Conservation (phyloP, 352 stramenopile genomes). For the Thalassiosira exigua region DNA sequence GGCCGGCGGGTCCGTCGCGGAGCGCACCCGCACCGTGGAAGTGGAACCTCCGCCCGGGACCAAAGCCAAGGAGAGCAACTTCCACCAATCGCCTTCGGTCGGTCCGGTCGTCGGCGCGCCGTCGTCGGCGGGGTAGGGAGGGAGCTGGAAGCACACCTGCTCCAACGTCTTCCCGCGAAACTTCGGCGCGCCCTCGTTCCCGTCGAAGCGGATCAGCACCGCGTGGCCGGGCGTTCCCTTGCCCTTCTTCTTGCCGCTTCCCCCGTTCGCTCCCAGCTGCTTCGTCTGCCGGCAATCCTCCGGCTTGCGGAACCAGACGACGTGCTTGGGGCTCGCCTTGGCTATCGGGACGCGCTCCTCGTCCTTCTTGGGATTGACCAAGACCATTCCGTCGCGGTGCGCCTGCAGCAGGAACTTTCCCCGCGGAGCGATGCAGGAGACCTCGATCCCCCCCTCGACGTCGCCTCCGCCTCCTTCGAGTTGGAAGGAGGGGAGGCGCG, state of each 20-base stretch:
- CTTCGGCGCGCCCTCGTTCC: conserved; percentile 4
- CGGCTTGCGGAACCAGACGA: conserved; percentile 72
- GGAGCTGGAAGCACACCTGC: conserved; percentile 72
- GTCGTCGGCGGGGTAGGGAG: conserved; percentile 28
- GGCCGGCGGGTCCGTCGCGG: conserved; percentile 15
- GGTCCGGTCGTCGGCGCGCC: conserved; percentile 9
- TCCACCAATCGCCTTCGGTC: conserved; percentile 39
- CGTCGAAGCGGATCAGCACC: conserved; percentile 59
- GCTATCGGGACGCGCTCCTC: conserved; percentile 46
- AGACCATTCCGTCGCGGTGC: conserved; percentile 33
- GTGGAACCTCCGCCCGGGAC: neutral
- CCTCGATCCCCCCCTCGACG: conserved; percentile 12
- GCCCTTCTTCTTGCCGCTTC: conserved; percentile 26
- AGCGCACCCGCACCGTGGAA: conserved; percentile 21
- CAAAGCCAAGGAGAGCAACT: conserved; percentile 24
- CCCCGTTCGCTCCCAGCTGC: neutral
- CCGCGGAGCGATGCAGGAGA: conserved; percentile 55
- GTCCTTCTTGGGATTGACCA: conserved; percentile 46
- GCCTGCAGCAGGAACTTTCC: conserved; percentile 47
- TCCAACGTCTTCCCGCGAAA: conserved; percentile 63
- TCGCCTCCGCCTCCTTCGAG: conserved; percentile 4
- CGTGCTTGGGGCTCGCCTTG: conserved; percentile 23
- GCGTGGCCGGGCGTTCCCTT: conserved; percentile 46
- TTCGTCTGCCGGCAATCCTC: conserved; percentile 69
- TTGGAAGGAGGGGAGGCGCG: neutral